Conservation (phyloP, 2,329 filamentous ascomycete species). For the Phaeosphaeriaceae sp. region DNA sequence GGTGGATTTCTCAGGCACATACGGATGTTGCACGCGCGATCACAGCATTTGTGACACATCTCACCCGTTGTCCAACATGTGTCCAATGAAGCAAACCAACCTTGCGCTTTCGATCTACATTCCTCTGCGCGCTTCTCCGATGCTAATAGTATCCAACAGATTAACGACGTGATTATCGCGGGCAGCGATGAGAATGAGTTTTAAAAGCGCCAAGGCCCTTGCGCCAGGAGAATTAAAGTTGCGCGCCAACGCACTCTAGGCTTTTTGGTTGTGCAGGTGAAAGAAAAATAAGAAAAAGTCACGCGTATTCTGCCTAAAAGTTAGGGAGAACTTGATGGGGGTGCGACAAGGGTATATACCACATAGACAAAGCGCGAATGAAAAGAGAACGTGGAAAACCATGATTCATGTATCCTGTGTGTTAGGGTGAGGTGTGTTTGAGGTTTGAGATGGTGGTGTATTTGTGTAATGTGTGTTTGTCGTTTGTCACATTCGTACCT, state of each 20-base stretch:
- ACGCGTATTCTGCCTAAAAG: no score
- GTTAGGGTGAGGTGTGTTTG: not conserved
- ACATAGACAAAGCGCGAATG: conserved; percentile 21
- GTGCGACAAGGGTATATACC: conserved; percentile 13
- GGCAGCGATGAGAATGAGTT: conserved; percentile 88
- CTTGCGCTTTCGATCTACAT: conserved; percentile 2
- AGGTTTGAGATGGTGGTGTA: no score
- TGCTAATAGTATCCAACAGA: conserved; percentile 45
- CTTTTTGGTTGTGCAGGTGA: no score
- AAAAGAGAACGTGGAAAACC: conserved; percentile 13
- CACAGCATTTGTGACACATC: conserved; percentile 4
- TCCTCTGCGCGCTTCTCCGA: conserved; percentile 5
- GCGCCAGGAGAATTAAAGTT: no score
- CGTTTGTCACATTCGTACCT: no score
- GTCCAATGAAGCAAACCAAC: not conserved
- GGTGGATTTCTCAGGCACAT: conserved; percentile 5
- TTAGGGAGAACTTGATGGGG: no score
- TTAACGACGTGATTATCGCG: conserved; percentile 93
- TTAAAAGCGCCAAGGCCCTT: conserved; percentile 53
- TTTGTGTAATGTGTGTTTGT: no score
- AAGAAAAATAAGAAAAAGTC: no score
- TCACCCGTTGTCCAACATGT: not conserved
- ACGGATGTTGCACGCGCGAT: conserved; percentile 14
- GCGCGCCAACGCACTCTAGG: no score
- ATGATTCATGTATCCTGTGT: not conserved